Evolutionary conservation across 2,329 filamentous ascomycete species (phyloP), one percentile per base, ranked within the genome.

Genomic region (Alternaria ventricosa): DNA sequence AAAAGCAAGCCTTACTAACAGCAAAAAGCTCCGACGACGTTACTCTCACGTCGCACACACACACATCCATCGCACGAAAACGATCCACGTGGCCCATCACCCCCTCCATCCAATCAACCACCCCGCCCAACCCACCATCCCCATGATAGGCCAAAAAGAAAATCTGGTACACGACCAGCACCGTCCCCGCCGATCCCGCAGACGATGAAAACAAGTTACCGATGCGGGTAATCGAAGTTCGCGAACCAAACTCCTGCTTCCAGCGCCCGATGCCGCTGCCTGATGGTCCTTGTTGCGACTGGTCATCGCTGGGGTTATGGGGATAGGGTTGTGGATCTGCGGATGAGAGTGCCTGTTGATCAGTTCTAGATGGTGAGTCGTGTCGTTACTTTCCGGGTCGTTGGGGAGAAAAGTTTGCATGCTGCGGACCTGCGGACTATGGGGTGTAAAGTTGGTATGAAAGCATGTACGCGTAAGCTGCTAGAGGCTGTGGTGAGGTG

Each of bases 41-140:
- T 57, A 23, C 2, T 18, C 55, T 57, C 54, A 23, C 20, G 43
- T 57, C 54, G 54, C 43, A 57, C 55, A 49, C 43, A 57, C 55
- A 49, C 6, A n/a, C 12, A 9, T n/a, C 18, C 15, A 12, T 30
- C 20, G 23, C 41, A 27, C 36, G 25, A 30, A 20, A n/a, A 54
- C 33, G 6, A 20, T 54, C 50, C 50, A 44, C 33, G 36, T 28
- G 54, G 36, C n/a, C 23, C 18, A 44, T 15, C 11, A 41, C 13
- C 20, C 33, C 20, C 7, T 7, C 22, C 20, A 46, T 15, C 43
- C 41, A 56, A 46, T 56, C 23, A 53, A 20, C 22, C 28, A 25
- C 13, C 20, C 20, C 33, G 33, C 20, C 9, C 28, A 12, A 41
- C 20, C 28, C 36, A 41, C 6, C 49, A 11, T 12, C 13, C 20